A percentile compares a stretch with the other conserved stretches of the same genome.
Conservation (phyloP, 2,329 filamentous ascomycete genomes). For the Colletotrichum sp. region DNA sequence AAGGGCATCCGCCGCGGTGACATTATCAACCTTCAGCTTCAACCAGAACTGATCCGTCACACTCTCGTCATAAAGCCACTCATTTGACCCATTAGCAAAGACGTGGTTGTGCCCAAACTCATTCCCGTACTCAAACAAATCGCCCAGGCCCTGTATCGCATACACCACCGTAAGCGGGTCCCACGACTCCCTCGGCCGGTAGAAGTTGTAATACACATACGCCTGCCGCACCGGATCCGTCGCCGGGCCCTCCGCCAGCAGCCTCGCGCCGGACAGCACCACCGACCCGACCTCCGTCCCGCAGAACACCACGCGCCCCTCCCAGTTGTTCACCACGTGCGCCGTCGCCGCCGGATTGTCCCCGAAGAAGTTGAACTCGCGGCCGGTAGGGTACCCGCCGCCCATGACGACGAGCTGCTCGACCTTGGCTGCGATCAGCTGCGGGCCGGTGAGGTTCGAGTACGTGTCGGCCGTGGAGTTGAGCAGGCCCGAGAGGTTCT, state of each 20-base stretch:
- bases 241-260: slow-evolving; percentile 34
- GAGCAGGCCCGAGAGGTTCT: slow-evolving; percentile 51
- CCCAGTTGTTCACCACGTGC: slow-evolving; percentile 52
- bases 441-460: slow-evolving; percentile 41
- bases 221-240: slow-evolving; percentile 40
- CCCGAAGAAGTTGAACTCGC: slow-evolving; percentile 55
- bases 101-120: slow-evolving; percentile 45
- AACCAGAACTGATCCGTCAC: slow-evolving; percentile 45
- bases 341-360: slow-evolving; percentile 39
- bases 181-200: slow-evolving; percentile 39
- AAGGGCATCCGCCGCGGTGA: slow-evolving; percentile 30
- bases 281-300: slow-evolving; percentile 47
- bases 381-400: slow-evolving; percentile 50
- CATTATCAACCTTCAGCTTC: slow-evolving; percentile 33
- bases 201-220: slow-evolving; percentile 45
- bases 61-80: slow-evolving; percentile 42
- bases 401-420: slow-evolving; percentile 57
- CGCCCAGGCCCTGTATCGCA: slow-evolving; percentile 37
- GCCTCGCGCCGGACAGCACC: slow-evolving; percentile 41
- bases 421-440: slow-evolving; percentile 49
- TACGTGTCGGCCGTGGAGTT: slow-evolving; percentile 45
- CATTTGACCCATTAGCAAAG: slow-evolving; percentile 42
- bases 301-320: slow-evolving; percentile 41
- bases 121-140: slow-evolving; percentile 41
- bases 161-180: slow-evolving; percentile 47